phyloP scores from a whole-genome alignment of 2,329 filamentous ascomycete genomes.

The Alternaria brassicicola region DNA sequence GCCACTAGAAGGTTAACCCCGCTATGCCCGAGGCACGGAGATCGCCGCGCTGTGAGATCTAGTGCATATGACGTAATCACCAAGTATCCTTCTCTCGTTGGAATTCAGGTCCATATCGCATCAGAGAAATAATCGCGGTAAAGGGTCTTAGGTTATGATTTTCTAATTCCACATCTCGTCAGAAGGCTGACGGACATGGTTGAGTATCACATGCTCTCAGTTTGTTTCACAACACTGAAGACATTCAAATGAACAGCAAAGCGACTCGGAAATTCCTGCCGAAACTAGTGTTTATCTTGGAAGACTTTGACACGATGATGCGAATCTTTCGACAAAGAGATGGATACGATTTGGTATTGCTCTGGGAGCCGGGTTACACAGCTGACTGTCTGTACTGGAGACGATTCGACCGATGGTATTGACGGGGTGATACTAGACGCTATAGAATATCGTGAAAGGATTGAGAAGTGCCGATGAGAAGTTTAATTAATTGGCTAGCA shows the following conservation, averaged over 20 bases:
- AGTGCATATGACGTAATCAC: conserved; percentile 3
- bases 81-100: not conserved
- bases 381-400: no score
- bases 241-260: not conserved
- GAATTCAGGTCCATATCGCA: not conserved
- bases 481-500: no score
- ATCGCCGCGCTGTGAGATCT: not conserved
- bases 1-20: conserved; percentile 2
- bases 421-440: no score
- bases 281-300: not conserved
- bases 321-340: not conserved
- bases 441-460: no score
- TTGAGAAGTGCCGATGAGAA: no score
- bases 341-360: not conserved
- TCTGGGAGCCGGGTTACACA: not conserved
- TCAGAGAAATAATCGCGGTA: not conserved
- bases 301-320: not conserved
- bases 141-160: not conserved
- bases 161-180: not conserved
- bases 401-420: no score
- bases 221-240: not conserved
- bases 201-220: not conserved
- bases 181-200: not conserved
- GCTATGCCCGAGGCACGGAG: conserved; percentile 9
- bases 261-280: not conserved